Evolutionary conservation across 73 alveolate species (phyloP), one percentile per base, ranked within the genome.

Genomic region (Paramecium pentaurelia): DNA sequence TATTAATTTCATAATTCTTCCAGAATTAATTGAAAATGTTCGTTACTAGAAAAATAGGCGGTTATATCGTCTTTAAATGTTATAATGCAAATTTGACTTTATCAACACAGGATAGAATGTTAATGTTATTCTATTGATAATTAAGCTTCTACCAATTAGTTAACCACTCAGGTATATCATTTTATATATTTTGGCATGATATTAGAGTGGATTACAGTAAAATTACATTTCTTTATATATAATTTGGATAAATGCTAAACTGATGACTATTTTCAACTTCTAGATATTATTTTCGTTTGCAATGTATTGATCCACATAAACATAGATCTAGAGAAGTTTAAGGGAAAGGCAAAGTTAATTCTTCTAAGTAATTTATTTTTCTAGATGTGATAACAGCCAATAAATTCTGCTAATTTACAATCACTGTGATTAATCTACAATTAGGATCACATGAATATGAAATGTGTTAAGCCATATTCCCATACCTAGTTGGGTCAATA

Each of bases 401-500:
- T 14, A 32, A 45, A 18, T 80, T 18, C 30, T 80, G 18, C 9
- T 42, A 60, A 47, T 80, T 44, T 0, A 47, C 44, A 25, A 12
- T 27, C 4, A 32, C 27, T 20, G 71, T 1, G 22, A 10, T 25
- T 4, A 80, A 27, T 27, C 58, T 27, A 25, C 91, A 80, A 18
- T 80, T 80, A 7, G 91, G 77, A 27, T 25, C 34, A 47, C 91
- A 80, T 25, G 91, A 80, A 45, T 42, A 45, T 10, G 49, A 38
- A 2, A 80, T 80, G 18, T 45, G 75, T 3, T 42, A 14, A 10
- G 37, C 47, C 49, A 18, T 18, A 80, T 80, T 80, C 4, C 91
- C 91, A 47, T 44, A 80, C 37, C 91, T 80, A 12, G 91, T 16
- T 2, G 91, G 77, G 27, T 80, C 91, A 0, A 80, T 49, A 47